Base-by-base conservation (phyloP, 495 filamentous ascomycete genomes). In the Penicillium canariense region DNA sequence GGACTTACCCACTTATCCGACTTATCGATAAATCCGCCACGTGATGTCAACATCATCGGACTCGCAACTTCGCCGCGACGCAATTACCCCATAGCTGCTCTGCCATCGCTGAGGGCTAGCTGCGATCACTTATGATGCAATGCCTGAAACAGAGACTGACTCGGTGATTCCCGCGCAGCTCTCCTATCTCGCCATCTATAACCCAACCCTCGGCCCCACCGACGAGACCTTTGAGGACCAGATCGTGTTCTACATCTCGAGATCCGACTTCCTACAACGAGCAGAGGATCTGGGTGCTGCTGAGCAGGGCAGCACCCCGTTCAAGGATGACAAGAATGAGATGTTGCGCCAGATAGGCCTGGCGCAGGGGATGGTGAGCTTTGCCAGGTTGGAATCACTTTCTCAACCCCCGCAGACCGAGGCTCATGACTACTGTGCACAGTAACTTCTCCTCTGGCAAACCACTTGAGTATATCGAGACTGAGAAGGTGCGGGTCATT, bases 331-430 rank as follows among this genome's bases (percentile, higher is more conserved):
- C 48, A 81, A 78, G 54, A 96, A 97, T 67, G 87, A 93, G 73
- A 86, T 81, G 57, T 70, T 97, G 62, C 82, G 95, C 56, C 90
- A 96, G 73, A 89, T 98, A 68, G 94, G 94, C n/a, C 81, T 98
- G 58, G 95, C 94, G 48, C 94, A 99, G 76, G 94, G 91, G 49
- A 96, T 97, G 84, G 90, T 96, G 53, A 87, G 87, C 69, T 97
- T 99, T 73, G 88, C 89, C 57, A 84, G 78, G 86, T 89, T 68
- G 48, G 73, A 52, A 43, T 51, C 22, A 49, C 38, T 61, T 38
- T 52, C 50, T 38, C 48, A 35, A 50, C 58, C 51, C 49, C 30
- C 32, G 20, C 42, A 28, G 50, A 28, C 34, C 17, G 4, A 48
- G 28, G 23, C 62, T 65, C 31, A 65, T 60, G 34, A 7, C 8